Evolutionary conservation across 192 early-diverging fungal genomes (phyloP).

Genomic region (Funneliformis mosseae): DNA sequence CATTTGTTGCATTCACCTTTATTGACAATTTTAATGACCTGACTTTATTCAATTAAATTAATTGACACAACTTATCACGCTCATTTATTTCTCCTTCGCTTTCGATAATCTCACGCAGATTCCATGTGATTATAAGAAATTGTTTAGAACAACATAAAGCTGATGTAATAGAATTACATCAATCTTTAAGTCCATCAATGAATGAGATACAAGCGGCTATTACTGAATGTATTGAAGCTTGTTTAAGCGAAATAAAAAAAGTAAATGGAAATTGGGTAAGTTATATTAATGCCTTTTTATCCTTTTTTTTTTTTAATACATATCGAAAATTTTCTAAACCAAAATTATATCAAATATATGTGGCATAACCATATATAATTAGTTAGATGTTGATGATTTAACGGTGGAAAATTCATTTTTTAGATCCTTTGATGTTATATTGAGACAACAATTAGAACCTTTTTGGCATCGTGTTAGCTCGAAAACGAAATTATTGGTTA

Average conservation of each 20-base stretch:
- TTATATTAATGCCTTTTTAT: background rate
- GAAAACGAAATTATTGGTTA: conserved; percentile 74
- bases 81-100: background rate
- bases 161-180: conserved; percentile 74
- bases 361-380: conserved; percentile 25
- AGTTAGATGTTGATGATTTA: conserved; percentile 79
- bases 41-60: too few relatives aligned
- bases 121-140: conserved; percentile 64
- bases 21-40: too few relatives aligned
- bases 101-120: conserved; percentile 44
- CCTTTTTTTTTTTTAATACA: background rate
- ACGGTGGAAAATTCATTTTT: conserved; percentile 88
- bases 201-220: conserved; percentile 78
- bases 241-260: conserved; percentile 74
- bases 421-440: conserved; percentile 78
- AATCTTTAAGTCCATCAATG: conserved; percentile 83
- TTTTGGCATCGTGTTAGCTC: conserved; percentile 83
- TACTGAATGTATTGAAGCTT: conserved; percentile 61
- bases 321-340: too few relatives aligned
- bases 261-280: conserved; percentile 43
- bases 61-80: background rate
- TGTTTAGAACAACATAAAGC: conserved; percentile 53
- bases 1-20: too few relatives aligned
- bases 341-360: too few relatives aligned
- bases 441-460: conserved; percentile 77